Evolutionary conservation across 768 basidiomycete genomes (phyloP), one percentile per base, ranked within the genome.

Genomic region (Sporobolomyces roseus): DNA sequence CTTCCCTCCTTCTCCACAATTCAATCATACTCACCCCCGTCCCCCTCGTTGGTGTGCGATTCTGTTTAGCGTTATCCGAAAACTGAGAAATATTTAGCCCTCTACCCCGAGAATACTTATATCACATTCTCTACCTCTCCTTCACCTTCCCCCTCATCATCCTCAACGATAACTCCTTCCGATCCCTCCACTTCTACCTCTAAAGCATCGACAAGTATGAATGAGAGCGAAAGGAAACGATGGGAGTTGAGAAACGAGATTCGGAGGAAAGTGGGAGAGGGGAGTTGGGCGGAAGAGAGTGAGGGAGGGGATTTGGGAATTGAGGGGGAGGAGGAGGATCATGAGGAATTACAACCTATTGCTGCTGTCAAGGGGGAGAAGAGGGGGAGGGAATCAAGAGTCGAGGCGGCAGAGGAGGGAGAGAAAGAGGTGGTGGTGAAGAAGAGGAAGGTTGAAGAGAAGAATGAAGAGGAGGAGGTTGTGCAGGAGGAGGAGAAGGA

Each of bases 31-130:
- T 9, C 14, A 10, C 14, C 8, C 14, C 50, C 30, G 50, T 29
- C 50, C 23, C 9, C 13, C 32, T 46, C 45, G 21, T 12, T 50
- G 49, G 21, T 10, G 3, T 23, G 33, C n/a, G n/a, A n/a, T n/a
- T n/a, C n/a, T 19, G 61, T 30, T 21, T 68, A 91, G 90, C 85
- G 91, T 77, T 92, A 88, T 77, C 90, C 90, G 8, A 91, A 89
- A 78, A 81, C 83, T 16, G 84, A 87, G 76, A 93, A 91, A 81
- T 96, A 97, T 77, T 85, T 96, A 35, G 90, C 92, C 2, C 83
- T 97, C 32, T 93, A 92, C 77, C 91, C 93, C 8, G 72, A 75
- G 50, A 69, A 61, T 27, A 29, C 30, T 48, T 56, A 65, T 70
- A 61, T 63, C 49, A 62, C 66, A 6, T 61, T 38, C 6, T 23